phyloP scores from a whole-genome alignment of 2,329 filamentous ascomycete species.

The Colletotrichum sublineola region DNA sequence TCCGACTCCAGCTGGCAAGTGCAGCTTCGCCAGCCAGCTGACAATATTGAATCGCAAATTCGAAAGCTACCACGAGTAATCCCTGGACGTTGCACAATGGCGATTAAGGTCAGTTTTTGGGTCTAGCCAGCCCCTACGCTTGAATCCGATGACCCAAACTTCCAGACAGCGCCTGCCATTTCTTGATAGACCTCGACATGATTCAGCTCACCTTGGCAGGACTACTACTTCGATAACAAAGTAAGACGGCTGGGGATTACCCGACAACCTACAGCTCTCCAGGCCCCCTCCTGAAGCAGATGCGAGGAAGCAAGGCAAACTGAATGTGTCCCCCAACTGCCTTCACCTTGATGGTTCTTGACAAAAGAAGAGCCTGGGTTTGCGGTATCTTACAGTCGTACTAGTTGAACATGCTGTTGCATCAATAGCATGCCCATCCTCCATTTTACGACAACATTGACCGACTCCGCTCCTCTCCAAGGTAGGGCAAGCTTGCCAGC shows the following conservation, averaged over 20 bases:
- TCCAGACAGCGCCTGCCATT: background rate
- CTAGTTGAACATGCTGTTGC: background rate
- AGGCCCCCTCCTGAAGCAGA: background rate
- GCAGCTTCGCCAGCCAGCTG: background rate
- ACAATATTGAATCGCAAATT: background rate
- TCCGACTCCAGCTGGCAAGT: background rate
- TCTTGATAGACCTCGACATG: background rate
- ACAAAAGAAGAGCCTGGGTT: background rate
- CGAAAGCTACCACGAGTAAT: too few species aligned
- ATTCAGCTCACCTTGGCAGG: background rate
- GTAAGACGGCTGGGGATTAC: background rate
- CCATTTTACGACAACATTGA: background rate
- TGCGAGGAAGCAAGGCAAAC: background rate
- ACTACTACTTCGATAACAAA: background rate
- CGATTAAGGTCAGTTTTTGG: background rate
- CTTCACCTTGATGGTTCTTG: background rate
- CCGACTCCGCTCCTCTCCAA: background rate
- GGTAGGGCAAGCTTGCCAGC: background rate
- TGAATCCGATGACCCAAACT: background rate
- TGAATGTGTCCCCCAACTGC: background rate
- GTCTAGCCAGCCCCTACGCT: background rate
- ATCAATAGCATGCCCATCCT: background rate
- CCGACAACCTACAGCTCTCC: background rate
- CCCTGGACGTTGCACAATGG: background rate
- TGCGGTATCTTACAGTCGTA: background rate